These are phyloP conservation scores for Staphylotrichum longicolle DNA, from an alignment of 495 filamentous ascomycete genomes.

Conservation along the genomic window DNA sequence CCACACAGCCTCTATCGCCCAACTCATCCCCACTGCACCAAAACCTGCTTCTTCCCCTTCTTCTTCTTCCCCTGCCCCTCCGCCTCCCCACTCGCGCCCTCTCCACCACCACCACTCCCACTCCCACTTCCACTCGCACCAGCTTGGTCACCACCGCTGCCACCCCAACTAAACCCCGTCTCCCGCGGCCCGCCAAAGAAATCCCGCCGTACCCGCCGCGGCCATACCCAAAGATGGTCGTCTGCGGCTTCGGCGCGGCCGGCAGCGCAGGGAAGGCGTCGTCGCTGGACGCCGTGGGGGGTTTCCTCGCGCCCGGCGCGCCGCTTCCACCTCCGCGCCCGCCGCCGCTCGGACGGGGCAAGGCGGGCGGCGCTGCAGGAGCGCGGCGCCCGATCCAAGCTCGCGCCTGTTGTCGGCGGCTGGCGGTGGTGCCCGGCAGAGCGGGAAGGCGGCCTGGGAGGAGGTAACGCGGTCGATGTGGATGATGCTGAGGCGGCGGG, in stretches of 20 bases:
- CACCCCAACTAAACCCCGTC: slow-evolving; percentile 45
- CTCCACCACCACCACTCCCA: slow-evolving; percentile 12
- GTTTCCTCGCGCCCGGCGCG: neutral
- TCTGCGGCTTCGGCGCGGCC: slow-evolving; percentile 71
- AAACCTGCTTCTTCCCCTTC: slow-evolving; percentile 21
- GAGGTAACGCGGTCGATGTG: no score
- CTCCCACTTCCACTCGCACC: slow-evolving; percentile 6
- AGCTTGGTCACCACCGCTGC: no score
- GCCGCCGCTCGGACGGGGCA: neutral
- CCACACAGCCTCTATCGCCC: no score
- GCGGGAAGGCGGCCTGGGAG: slow-evolving; percentile 31
- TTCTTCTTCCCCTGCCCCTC: slow-evolving; percentile 5
- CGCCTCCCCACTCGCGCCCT: slow-evolving; percentile 29
- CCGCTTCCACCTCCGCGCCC: neutral
- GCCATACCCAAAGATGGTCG: slow-evolving; percentile 76
- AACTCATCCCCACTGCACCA: slow-evolving; percentile 16
- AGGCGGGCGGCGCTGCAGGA: slow-evolving; percentile 22
- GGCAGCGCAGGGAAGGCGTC: slow-evolving; percentile 84
- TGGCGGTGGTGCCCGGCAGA: slow-evolving; percentile 35
- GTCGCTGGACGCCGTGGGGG: slow-evolving; percentile 22
- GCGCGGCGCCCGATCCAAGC: slow-evolving; percentile 26
- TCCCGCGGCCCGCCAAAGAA: slow-evolving; percentile 48
- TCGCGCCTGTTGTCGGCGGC: slow-evolving; percentile 36
- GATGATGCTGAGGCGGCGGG: slow-evolving; percentile 31
- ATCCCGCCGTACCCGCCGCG: slow-evolving; percentile 65